Evolutionary conservation across 176 grass and related monocot genomes (phyloP), one percentile per base, ranked within the genome.

Genomic region (Eremochloa ophiuroides): DNA sequence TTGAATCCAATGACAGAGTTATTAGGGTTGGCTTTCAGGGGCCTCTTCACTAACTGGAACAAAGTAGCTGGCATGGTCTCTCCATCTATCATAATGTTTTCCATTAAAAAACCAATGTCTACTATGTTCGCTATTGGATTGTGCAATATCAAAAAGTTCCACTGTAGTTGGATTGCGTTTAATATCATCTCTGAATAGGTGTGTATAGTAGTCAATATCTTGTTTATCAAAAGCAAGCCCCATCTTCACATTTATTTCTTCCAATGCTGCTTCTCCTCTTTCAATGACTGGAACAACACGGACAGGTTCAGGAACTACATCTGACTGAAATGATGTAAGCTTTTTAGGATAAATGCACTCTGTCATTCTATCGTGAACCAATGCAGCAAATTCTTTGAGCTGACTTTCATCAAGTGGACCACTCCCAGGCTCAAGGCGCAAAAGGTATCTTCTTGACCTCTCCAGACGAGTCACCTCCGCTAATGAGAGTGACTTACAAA

Each of bases 1-100:
- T 91, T 96, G 62, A 96, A 96, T 75, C 90, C 93, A 37, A 96
- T 97, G 15, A 92, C 88, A 55, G 93, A 96, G 85, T 96, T 96
- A 66, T 74, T 88, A 42, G 85, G 90, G 66, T 93, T 91, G 62
- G 85, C 90, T 77, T 96, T 96, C 62, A 96, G 80, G 22, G 93
- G 80, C 27, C 76, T 82, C 81, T 96, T 96, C 66, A 96, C 93
- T 69, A 93, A 86, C 84, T 96, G 88, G 73, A 96, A 87, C 75
- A 96, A 84, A 80, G 93, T 96, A 5, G 27, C 79, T 1, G 53
- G 64, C 93, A 93, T 96, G 46, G 83, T 76, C 26, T 92, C 85
- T 43, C 93, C 90, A 51, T 96, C 93, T 12, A 96, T 93, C 17
- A 86, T 71, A 75, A 96, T n/a, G 77, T 53, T 92, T 92, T 8